phyloP scores from a whole-genome alignment of 495 filamentous ascomycete species.

The Parathielavia appendiculata region DNA sequence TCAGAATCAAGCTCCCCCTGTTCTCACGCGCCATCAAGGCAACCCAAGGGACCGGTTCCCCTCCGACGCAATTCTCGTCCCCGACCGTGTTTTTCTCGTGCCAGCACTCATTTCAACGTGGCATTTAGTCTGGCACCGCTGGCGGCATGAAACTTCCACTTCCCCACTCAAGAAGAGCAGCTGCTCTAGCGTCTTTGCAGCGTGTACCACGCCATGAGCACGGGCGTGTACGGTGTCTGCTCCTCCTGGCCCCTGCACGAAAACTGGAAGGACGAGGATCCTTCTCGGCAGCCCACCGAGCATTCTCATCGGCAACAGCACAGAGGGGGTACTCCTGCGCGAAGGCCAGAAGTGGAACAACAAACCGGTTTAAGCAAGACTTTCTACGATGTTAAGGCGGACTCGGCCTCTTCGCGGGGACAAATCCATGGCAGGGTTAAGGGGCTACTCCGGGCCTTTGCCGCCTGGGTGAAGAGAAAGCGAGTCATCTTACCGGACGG shows the following conservation, averaged over 20 bases:
- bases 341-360: too few relatives aligned
- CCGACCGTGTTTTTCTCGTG: background rate
- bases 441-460: background rate
- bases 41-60: conserved; percentile 17
- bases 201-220: conserved; percentile 2
- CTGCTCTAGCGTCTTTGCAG: conserved; percentile 10
- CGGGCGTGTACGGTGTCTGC: too few relatives aligned
- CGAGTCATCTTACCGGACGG: conserved; percentile 9
- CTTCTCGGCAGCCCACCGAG: too few relatives aligned
- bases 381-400: background rate
- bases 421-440: background rate
- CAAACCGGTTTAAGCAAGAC: background rate
- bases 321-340: background rate
- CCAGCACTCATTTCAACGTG: background rate
- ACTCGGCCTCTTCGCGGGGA: background rate
- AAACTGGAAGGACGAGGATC: too few relatives aligned
- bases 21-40: conserved; percentile 2
- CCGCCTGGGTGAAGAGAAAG: background rate
- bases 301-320: too few relatives aligned
- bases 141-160: conserved; percentile 21
- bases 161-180: conserved; percentile 16
- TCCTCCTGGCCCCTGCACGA: too few relatives aligned
- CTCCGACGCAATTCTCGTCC: background rate
- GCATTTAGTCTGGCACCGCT: conserved; percentile 14
- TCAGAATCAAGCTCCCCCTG: background rate